Evolutionary conservation across 257 asterid species (phyloP).

Genomic region (Ajuga chamaepitys): DNA sequence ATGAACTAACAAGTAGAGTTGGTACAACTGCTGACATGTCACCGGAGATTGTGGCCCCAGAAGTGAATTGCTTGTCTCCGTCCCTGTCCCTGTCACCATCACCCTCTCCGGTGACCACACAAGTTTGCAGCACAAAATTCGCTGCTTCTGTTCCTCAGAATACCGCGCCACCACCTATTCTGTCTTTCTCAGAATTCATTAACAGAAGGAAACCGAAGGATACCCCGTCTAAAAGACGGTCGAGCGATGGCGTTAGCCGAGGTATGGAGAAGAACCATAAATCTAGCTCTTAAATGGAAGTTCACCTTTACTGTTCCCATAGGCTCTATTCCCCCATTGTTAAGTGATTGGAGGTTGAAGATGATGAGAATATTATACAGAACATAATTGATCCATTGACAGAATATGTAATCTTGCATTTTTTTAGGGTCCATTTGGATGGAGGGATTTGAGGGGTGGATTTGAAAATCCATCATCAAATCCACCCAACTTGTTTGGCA

Average conservation of each 20-base stretch:
- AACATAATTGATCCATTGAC: too few relatives aligned
- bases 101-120: constrained; percentile 18
- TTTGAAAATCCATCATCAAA: too few relatives aligned
- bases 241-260: constrained; percentile 27
- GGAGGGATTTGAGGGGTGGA: too few relatives aligned
- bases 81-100: too few relatives aligned
- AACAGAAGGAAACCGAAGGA: constrained; percentile 44
- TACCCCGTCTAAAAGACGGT: constrained; percentile 35
- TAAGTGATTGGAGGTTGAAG: too few relatives aligned
- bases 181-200: constrained; percentile 72
- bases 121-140: constrained; percentile 9
- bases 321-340: too few relatives aligned
- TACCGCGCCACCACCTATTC: constrained; percentile 43
- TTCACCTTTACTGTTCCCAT: too few relatives aligned
- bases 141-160: constrained; percentile 24
- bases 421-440: too few relatives aligned
- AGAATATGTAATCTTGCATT: too few relatives aligned
- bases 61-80: constrained; percentile 21
- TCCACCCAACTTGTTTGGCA: too few relatives aligned
- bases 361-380: too few relatives aligned
- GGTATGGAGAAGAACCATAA: constrained; percentile 54
- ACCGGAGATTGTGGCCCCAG: constrained; percentile 19
- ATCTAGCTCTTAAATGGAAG: too few relatives aligned
- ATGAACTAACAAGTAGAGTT: constrained; percentile 43
- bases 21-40: constrained; percentile 14